Evolutionary conservation across 176 grass and related monocot genomes (phyloP), one percentile per base, ranked within the genome.

Genomic region (Tuctoria greenei): DNA sequence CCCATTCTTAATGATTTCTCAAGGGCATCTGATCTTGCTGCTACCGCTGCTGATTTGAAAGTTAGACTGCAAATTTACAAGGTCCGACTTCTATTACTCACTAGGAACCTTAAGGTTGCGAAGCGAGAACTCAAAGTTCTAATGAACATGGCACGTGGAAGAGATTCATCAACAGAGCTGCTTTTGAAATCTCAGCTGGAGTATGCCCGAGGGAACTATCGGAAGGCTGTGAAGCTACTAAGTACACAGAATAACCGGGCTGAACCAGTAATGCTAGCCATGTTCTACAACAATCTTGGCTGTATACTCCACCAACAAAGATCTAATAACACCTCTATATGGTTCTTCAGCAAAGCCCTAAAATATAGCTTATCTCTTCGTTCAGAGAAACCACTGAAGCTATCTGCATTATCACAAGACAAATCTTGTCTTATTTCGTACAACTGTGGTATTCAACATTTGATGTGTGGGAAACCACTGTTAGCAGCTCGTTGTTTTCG

Each of bases 121-220:
- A 97, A 97, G 86, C 68, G 93, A 72, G 93, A 97, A 83, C 88
- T 97, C n/a, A 97, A 97, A 87, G 83, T 93, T 61, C 80, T 92
- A 42, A 97, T 97, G 93, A 97, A 97, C 88, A 91, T 97, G 83
- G 93, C 88, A 80, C 90, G 88, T 79, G 91, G 91, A 75, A 86
- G 90, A 83, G 93, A 97, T 90, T 97, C 90, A 18, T 97, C 90
- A 34, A 79, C 88, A 18, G 90, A 93, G 62, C 90, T 97, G 39
- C 83, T 93, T 37, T 82, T 97, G 67, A 97, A 97, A 72, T 91
- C 93, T 73, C 93, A 97, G 78, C 88, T 97, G 82, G 93, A 97
- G 72, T 97, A 97, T 87, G 83, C 93, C 56, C 82, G 93, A 69
- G 88, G 90, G 7, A 97, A 97, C 59, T 85, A 93, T 76, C 80